Evolutionary conservation across 306 rosid species (phyloP).

Genomic region (Luffa aegyptiaca): DNA sequence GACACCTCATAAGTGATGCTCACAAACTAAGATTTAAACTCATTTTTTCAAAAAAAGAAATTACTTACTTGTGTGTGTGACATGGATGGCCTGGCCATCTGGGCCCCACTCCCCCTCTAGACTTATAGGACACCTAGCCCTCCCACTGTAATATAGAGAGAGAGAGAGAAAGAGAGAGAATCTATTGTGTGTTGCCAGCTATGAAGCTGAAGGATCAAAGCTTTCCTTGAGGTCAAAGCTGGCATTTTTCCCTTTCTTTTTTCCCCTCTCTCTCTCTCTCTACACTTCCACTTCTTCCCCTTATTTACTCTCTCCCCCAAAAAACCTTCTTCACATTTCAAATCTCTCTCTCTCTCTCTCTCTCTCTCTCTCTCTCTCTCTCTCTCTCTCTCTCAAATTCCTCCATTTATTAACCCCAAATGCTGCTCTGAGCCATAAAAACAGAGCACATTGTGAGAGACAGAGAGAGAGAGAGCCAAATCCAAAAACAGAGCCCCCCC

Average conservation of each 20-base stretch:
- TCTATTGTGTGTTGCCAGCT: slow-evolving; percentile 72
- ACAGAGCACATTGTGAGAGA: slow-evolving; percentile 18
- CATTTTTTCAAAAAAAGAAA: not conserved
- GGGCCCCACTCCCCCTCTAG: not conserved
- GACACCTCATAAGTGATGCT: too few relatives aligned
- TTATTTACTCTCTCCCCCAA: slow-evolving; percentile 12
- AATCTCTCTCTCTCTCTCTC: slow-evolving; percentile 17
- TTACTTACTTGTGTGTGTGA: not conserved
- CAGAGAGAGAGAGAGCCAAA: not conserved
- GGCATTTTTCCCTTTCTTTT: slow-evolving; percentile 23
- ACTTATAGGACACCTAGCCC: slow-evolving; percentile 14
- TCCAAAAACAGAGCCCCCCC: not conserved
- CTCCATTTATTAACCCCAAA: not conserved
- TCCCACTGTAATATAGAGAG: not conserved
- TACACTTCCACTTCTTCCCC: slow-evolving; percentile 4
- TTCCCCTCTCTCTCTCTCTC: not conserved
- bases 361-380: slow-evolving; percentile 12
- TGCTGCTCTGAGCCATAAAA: slow-evolving; percentile 2
- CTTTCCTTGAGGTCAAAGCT: slow-evolving; percentile 66
- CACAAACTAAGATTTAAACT: not conserved
- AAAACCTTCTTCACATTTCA: slow-evolving; percentile 21
- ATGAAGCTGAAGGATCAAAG: slow-evolving; percentile 65
- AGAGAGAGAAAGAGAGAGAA: slow-evolving; percentile 22
- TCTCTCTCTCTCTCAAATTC: slow-evolving; percentile 7
- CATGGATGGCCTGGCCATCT: not conserved